A percentile compares a stretch with the other conserved stretches of the same genome.
phyloP scores from a whole-genome alignment of 495 filamentous ascomycete genomes.

The Tirmania nivea region DNA sequence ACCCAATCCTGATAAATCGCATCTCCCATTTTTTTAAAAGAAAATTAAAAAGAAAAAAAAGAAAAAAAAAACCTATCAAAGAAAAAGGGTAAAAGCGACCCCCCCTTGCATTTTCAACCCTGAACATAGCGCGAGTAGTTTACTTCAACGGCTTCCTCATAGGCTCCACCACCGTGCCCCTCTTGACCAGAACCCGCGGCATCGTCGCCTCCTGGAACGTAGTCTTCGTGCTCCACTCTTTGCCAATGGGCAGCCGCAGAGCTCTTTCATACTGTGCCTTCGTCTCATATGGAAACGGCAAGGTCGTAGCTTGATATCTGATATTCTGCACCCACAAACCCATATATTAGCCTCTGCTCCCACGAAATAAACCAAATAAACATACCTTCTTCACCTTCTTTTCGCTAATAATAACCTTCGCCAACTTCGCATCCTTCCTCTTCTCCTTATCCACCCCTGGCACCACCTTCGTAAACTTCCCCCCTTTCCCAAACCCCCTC shows the following conservation, averaged over 20 bases:
- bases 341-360: constrained; percentile 8
- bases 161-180: constrained; percentile 61
- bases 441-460: constrained; percentile 57
- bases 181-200: constrained; percentile 79
- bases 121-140: too few species aligned
- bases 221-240: constrained; percentile 87
- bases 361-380: background rate
- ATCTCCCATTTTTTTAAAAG: too few species aligned
- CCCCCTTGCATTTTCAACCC: too few species aligned
- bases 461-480: constrained; percentile 39
- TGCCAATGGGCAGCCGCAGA: constrained; percentile 67
- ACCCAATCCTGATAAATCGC: too few species aligned
- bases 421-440: constrained; percentile 60
- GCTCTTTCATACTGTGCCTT: constrained; percentile 77
- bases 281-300: constrained; percentile 76
- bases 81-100: too few species aligned
- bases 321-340: constrained; percentile 41
- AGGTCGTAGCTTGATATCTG: constrained; percentile 58
- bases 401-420: constrained; percentile 79
- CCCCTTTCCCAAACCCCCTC: background rate
- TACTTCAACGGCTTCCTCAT: constrained; percentile 30
- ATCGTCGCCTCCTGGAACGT: constrained; percentile 77
- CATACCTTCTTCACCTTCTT: constrained; percentile 73
- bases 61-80: too few species aligned
- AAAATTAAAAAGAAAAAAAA: too few species aligned